Percentiles rank a stretch among this genome's conserved stretches.
Evolutionary conservation across 306 rosid genomes (phyloP).

Genomic region (Fagus sylvatica): DNA sequence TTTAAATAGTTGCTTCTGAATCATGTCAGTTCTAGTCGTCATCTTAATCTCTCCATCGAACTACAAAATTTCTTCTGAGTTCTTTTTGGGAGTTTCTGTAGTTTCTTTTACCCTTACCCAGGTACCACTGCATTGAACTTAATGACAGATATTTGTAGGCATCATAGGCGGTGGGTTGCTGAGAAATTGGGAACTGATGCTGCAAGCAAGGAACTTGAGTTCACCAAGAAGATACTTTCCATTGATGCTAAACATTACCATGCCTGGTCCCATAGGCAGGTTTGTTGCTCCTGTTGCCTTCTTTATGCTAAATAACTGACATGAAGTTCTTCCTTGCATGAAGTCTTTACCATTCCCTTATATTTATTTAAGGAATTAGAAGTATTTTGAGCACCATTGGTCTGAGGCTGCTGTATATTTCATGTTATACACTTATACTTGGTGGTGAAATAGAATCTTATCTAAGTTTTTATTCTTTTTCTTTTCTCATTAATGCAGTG

Average conservation of each 20-base stretch:
- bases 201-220: conserved; percentile 59
- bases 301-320: conserved; percentile 3
- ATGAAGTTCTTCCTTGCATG: background rate
- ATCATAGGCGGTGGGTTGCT: conserved; percentile 96
- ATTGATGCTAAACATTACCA: conserved; percentile 85
- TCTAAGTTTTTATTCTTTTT: background rate
- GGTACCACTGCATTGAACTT: conserved; percentile 38
- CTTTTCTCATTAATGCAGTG: conserved; percentile 53
- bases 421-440: background rate
- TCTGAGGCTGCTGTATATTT: background rate
- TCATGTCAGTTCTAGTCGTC: background rate
- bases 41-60: background rate
- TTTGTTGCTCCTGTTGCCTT: conserved; percentile 28
- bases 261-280: conserved; percentile 99
- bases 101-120: conserved; percentile 11
- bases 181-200: conserved; percentile 73
- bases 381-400: background rate
- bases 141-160: conserved; percentile 74
- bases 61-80: background rate
- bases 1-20: background rate
- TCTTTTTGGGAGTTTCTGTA: background rate
- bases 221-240: conserved; percentile 72
- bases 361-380: background rate
- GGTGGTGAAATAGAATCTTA: background rate
- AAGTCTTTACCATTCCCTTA: background rate